Evolutionary conservation across 345 rosid genomes (phyloP), one percentile per base, ranked within the genome.

Genomic region (Camelina hispida): DNA sequence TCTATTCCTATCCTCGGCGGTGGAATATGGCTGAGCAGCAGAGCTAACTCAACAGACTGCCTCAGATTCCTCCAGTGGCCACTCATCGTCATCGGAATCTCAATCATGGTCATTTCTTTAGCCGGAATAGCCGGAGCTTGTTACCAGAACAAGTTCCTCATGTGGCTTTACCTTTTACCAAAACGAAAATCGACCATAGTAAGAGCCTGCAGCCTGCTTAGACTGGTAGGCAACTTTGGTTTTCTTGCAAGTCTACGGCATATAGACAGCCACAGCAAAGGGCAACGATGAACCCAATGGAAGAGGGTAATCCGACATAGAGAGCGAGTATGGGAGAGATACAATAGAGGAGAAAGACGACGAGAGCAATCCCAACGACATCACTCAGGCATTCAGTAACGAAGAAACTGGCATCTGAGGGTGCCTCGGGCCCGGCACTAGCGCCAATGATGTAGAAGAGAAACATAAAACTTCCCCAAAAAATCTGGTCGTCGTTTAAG

Each of bases 11-110:
- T 95, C 84, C 75, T 89, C 43, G 97, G 97, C n/a, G 97, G 94
- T 17, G 99, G 99, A 11, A 95, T 95, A 83, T 95, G 99, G 99
- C 87, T 95, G 3, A 87, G 96, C 89, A 88, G 78, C 82, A 73
- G 89, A 68, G 98, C 99, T 81, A 89, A 82, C 93, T 83, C 80
- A 83, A 88, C 99, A 3, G 97, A 95, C 77, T 95, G 99, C 75
- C 69, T 95, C 23, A 77, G 84, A n/a, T 95, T 92, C 80, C 80
- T 95, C 6, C 98, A 95, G 84, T 91, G 98, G 97, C 98, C 99
- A 6, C 72, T 95, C 62, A 93, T 93, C 71, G 48, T 88, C 20
- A 95, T 93, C 44, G 99, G 98, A 0, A 82, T 84, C 43, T 69
- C 85, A 12, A 89, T 93, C 86, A 74, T 95, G 94, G 84, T 88